phyloP scores from a whole-genome alignment of 179 eudicot genomes.

The Camellia oleifera region DNA sequence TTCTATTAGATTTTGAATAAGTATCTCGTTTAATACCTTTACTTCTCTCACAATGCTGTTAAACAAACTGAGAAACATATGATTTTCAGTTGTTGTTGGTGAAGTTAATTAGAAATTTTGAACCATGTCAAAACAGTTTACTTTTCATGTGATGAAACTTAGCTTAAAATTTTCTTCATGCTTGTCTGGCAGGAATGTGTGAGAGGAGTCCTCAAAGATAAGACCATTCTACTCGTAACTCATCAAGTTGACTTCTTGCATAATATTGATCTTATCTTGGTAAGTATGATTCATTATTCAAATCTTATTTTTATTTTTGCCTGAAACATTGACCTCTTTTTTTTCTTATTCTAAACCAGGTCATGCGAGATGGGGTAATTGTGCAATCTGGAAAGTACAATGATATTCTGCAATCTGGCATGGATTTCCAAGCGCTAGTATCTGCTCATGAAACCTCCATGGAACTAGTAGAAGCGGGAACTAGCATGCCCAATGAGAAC shows the following conservation, averaged over 20 bases:
- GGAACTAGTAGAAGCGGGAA: conserved; percentile 78
- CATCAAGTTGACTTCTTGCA: conserved; percentile 97
- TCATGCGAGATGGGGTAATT: conserved; percentile 87
- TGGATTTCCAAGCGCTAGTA: conserved; percentile 74
- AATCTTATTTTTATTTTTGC: neutral
- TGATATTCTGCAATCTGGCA: conserved; percentile 54
- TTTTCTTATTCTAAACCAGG: conserved; percentile 37
- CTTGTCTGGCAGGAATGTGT: conserved; percentile 71
- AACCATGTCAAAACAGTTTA: neutral
- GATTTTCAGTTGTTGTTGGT: neutral
- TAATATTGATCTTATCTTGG: conserved; percentile 81
- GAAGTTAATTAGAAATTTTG: neutral
- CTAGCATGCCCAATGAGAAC: conserved; percentile 19
- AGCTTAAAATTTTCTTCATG: conserved; percentile 11
- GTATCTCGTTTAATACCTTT: neutral
- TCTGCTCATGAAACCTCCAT: conserved; percentile 87
- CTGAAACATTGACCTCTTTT: neutral
- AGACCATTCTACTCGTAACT: conserved; percentile 87
- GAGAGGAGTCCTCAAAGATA: conserved; percentile 74
- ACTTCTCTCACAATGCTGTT: neutral
- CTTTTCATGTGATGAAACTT: neutral
- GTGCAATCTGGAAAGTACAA: conserved; percentile 86
- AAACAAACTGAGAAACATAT: neutral
- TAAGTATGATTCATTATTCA: conserved; percentile 25
- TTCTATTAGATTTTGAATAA: neutral